Base-by-base conservation (phyloP, 179 eudicot species). In the Amaranthus tricolor region DNA sequence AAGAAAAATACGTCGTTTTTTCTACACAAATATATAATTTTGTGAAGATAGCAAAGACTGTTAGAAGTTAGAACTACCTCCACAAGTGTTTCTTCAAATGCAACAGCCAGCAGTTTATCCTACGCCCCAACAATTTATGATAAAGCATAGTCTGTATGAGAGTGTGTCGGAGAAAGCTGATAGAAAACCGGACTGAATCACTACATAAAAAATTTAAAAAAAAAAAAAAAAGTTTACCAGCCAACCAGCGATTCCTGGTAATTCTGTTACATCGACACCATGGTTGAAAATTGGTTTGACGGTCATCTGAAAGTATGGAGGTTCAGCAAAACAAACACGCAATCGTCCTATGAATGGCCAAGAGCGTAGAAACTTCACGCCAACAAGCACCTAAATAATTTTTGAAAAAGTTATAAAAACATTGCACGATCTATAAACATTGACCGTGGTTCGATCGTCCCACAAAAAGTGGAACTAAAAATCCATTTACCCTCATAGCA, bases 161-260 rank as follows among this genome's bases (percentile, higher is more conserved):
- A 53, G 13, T 31, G 9, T 56, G 71, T 14, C 9, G 62, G 13
- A 14, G 55, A 57, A 57, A 12, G 7, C 45, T 14, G 17, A 58
- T 16, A 74, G 40, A 24, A 51, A 70, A 74, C 44, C 44, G 61
- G 56, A 64, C 14, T 19, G 54, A 71, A 60, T 51, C 51, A 62
- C 20, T 61, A 16, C 74, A 16, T 15, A 53, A 2, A 62, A n/a
- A n/a, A n/a, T n/a, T n/a, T n/a, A n/a, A n/a, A n/a, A n/a, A n/a
- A n/a, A n/a, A n/a, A n/a, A n/a, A 31, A 44, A 24, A 44, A 5
- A 31, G 48, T 47, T 76, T 77, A 94, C 98, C 86, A 94, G 84
- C 97, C 97, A 94, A 62, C 98, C 97, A 64, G 98, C 96, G 72
- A 94, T 87, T 65, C 98, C 96, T 56, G 97, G 97, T 79, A 92